Conservation (phyloP, 176 grass and related monocot species). For the Oryza glumipatula region DNA sequence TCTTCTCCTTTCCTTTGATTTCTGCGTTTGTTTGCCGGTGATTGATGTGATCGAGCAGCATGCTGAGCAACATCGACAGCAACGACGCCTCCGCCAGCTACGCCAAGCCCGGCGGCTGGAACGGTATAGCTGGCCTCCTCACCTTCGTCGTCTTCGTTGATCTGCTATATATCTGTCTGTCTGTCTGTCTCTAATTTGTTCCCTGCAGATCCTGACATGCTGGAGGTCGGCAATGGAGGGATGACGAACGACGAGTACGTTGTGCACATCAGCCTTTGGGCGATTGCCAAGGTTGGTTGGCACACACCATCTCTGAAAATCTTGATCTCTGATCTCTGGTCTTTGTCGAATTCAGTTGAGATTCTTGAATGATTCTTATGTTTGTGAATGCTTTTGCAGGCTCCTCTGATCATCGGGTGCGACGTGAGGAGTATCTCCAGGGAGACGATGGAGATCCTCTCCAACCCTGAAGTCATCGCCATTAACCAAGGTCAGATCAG, state of each 20-base stretch:
- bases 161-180: background rate
- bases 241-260: slow-evolving; percentile 72
- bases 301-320: background rate
- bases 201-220: slow-evolving; percentile 69
- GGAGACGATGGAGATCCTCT: slow-evolving; percentile 53
- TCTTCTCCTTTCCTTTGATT: too few species aligned
- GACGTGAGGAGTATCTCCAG: slow-evolving; percentile 59
- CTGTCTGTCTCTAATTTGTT: background rate
- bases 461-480: slow-evolving; percentile 77
- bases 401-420: slow-evolving; percentile 80
- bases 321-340: background rate
- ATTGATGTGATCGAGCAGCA: slow-evolving; percentile 35
- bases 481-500: slow-evolving; percentile 68
- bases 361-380: background rate
- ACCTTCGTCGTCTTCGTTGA: too few species aligned
- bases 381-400: slow-evolving; percentile 39
- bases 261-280: slow-evolving; percentile 85
- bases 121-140: slow-evolving; percentile 37
- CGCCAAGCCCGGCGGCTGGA: slow-evolving; percentile 71
- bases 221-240: slow-evolving; percentile 85
- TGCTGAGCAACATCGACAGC: slow-evolving; percentile 55
- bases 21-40: background rate
- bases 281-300: slow-evolving; percentile 62
- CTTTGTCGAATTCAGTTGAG: background rate
- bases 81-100: slow-evolving; percentile 63